Conservation (phyloP, 192 early-diverging fungal species). For the Podila epicladia region DNA sequence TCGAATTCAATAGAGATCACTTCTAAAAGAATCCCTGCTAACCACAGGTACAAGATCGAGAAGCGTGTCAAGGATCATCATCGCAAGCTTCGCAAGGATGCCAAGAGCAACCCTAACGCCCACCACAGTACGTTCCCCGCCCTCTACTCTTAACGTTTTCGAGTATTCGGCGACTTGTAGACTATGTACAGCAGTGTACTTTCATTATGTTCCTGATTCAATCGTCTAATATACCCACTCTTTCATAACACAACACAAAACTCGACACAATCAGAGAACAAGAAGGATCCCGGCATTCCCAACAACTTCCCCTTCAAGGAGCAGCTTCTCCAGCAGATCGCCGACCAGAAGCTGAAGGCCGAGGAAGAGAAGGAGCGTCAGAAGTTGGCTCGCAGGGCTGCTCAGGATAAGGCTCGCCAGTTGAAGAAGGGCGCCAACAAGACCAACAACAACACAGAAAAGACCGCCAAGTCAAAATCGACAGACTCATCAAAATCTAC, state of each 20-base stretch:
- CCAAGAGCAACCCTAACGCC: conserved; percentile 59
- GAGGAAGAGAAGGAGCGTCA: conserved; percentile 38
- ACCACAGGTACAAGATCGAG: conserved; percentile 68
- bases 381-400: conserved; percentile 22
- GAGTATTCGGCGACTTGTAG: neutral
- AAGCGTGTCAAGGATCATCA: conserved; percentile 67
- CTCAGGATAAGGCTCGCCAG: conserved; percentile 10
- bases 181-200: neutral
- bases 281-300: conserved; percentile 97
- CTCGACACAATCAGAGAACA: conserved; percentile 53
- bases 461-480: conserved; percentile 22
- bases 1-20: conserved; percentile 53
- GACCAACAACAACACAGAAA: conserved; percentile 10
- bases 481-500: conserved; percentile 16
- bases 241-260: neutral
- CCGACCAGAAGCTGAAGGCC: conserved; percentile 42
- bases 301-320: conserved; percentile 91
- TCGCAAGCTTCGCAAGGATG: conserved; percentile 62
- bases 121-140: conserved; percentile 26
- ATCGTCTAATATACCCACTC: neutral
- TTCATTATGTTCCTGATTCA: neutral
- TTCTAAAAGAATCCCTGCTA: conserved; percentile 65
- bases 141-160: conserved; percentile 4
- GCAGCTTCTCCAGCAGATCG: conserved; percentile 79
- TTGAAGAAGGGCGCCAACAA: conserved; percentile 19